phyloP scores from a whole-genome alignment of 441 rosid genomes.

The Flueggea neowawraea region DNA sequence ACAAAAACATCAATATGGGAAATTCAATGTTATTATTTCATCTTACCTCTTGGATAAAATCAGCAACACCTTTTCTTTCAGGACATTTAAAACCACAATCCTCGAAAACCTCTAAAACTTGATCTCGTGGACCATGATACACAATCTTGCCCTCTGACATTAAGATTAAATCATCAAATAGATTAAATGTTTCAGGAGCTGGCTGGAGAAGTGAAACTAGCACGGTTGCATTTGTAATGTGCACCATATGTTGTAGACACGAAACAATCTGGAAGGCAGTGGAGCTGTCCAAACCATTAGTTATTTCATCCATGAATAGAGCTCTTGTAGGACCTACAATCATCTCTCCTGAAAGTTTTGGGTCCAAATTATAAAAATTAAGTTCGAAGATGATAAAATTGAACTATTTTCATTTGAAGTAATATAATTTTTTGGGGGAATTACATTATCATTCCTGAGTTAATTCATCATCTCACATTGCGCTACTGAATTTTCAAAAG shows the following conservation, averaged over 20 bases:
- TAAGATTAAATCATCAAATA: slow-evolving; percentile 64
- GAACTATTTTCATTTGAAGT: background rate
- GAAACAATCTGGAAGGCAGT: slow-evolving; percentile 63
- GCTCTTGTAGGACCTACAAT: slow-evolving; percentile 65
- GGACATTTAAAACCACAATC: slow-evolving; percentile 66
- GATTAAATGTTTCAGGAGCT: slow-evolving; percentile 57
- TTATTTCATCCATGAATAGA: slow-evolving; percentile 68
- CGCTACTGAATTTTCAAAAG: too few species aligned
- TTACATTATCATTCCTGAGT: too few species aligned
- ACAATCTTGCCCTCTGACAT: slow-evolving; percentile 60
- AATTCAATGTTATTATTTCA: too few species aligned
- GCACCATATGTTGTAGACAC: slow-evolving; percentile 61
- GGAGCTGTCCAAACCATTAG: slow-evolving; percentile 73
- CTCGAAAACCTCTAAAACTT: slow-evolving; percentile 43
- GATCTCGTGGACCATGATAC: slow-evolving; percentile 54
- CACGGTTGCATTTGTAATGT: slow-evolving; percentile 48
- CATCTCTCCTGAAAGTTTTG: slow-evolving; percentile 44
- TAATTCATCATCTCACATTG: too few species aligned
- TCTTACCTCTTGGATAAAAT: slow-evolving; percentile 58
- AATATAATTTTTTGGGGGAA: background rate
- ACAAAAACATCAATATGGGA: too few species aligned
- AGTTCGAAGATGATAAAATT: background rate
- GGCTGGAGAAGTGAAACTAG: slow-evolving; percentile 68
- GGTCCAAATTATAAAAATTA: background rate
- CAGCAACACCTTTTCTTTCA: slow-evolving; percentile 61